Conservation (phyloP, 169 alveolate species). For the Babesia ovis region DNA sequence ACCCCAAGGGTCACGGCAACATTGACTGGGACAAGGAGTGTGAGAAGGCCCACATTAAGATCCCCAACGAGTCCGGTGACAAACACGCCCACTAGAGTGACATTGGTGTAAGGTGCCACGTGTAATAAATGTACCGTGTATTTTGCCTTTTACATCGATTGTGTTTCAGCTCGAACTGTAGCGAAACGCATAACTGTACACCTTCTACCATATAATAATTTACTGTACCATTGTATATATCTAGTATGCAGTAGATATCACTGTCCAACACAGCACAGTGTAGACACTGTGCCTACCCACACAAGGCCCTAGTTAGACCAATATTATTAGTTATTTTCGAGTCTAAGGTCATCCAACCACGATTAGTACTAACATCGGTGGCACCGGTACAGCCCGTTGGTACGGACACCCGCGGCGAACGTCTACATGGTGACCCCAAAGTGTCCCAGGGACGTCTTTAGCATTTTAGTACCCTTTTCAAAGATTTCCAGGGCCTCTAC, state of each 20-base stretch:
- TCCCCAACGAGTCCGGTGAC: slow-evolving; percentile 18
- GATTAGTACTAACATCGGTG: too few species aligned
- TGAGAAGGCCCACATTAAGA: slow-evolving; percentile 57
- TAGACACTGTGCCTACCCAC: too few species aligned
- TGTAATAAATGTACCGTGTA: neutral
- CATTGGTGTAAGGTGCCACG: neutral
- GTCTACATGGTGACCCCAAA: slow-evolving; percentile 4
- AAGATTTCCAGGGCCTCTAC: slow-evolving; percentile 46
- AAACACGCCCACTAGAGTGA: neutral
- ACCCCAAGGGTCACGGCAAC: slow-evolving; percentile 76
- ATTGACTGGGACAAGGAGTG: slow-evolving; percentile 83
- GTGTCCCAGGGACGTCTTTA: slow-evolving; percentile 1
- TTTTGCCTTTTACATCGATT: neutral
- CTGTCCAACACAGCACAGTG: too few species aligned
- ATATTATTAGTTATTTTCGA: too few species aligned
- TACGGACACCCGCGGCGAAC: too few species aligned
- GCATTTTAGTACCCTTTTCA: slow-evolving; percentile 45
- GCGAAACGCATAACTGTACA: neutral
- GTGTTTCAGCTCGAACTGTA: neutral
- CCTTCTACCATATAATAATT: neutral
- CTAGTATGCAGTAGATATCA: too few species aligned
- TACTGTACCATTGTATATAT: too few species aligned
- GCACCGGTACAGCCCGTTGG: too few species aligned
- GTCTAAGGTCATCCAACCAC: too few species aligned
- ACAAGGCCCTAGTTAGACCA: too few species aligned